A percentile compares a stretch with the other conserved stretches of the same genome.
Conservation (phyloP, 345 rosid genomes). For the Eucalyptus sp. region DNA sequence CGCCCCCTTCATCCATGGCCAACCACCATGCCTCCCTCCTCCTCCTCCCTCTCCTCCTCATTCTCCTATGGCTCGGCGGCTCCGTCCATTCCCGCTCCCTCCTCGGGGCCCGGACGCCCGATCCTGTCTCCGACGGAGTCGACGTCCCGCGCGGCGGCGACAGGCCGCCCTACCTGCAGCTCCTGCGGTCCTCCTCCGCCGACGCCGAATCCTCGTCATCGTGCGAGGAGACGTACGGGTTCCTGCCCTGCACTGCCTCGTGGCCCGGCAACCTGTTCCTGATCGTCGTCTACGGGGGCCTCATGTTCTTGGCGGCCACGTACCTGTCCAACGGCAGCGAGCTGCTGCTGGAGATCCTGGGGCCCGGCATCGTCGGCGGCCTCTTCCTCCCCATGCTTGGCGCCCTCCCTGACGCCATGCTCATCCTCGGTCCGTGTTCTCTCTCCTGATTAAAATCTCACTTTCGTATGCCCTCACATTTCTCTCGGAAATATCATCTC, state of each 20-base stretch:
- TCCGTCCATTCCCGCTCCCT: conserved; percentile 31
- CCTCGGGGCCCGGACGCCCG: background rate
- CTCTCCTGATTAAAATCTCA: background rate
- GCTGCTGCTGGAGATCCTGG: conserved; percentile 82
- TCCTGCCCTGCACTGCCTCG: conserved; percentile 85
- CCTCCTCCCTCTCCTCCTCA: conserved; percentile 3
- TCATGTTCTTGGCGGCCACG: conserved; percentile 79
- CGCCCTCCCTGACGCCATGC: conserved; percentile 98
- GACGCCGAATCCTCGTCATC: background rate
- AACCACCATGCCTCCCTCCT: conserved; percentile 3
- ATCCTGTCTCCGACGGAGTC: conserved; percentile 55
- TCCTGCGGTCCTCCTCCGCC: background rate
- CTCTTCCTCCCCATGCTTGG: conserved; percentile 89
- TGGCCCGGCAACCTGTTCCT: conserved; percentile 63
- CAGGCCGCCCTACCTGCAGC: background rate
- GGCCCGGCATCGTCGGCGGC: conserved; percentile 94
- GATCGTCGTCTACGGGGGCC: conserved; percentile 64
- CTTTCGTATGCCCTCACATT: background rate
- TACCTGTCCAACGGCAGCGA: conserved; percentile 80
- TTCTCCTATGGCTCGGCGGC: background rate
- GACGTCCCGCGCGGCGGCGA: background rate
- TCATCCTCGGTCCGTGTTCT: conserved; percentile 58
- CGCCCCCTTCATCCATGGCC: background rate
- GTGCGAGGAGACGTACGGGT: conserved; percentile 89
- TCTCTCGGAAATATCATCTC: too few species aligned